Conservation (phyloP, 352 stramenopile genomes). For the Pythium inflatum region DNA sequence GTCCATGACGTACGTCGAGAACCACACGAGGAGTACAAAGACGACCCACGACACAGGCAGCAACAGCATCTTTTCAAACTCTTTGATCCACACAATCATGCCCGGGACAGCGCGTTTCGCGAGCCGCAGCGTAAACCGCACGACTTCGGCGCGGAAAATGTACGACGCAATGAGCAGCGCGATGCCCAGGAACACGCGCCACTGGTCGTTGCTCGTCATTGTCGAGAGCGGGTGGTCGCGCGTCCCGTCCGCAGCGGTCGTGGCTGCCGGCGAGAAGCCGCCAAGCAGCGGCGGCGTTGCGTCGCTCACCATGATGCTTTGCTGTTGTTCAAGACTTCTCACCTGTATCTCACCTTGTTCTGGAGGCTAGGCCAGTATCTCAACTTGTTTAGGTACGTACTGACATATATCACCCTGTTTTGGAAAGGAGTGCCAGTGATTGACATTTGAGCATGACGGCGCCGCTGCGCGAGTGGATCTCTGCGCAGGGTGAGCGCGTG, state of each 20-base stretch:
- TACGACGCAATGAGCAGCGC: constrained; percentile 69
- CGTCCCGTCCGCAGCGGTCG: neutral
- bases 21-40: constrained; percentile 77
- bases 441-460: neutral
- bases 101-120: constrained; percentile 59
- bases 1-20: constrained; percentile 72
- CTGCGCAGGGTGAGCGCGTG: constrained; percentile 35
- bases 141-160: constrained; percentile 75
- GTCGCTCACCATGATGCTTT: neutral
- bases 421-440: neutral
- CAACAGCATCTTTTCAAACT: constrained; percentile 86
- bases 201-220: constrained; percentile 63
- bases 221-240: neutral
- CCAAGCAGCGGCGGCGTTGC: neutral
- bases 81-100: constrained; percentile 72
- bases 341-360: neutral
- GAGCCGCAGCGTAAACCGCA: constrained; percentile 76
- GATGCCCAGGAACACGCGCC: constrained; percentile 76
- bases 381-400: neutral
- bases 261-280: neutral
- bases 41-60: constrained; percentile 80
- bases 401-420: constrained; percentile 11
- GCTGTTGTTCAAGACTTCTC: neutral
- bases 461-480: constrained; percentile 49
- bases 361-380: neutral